Evolutionary conservation across 345 rosid species (phyloP).

Genomic region (Raphanus sativus): DNA sequence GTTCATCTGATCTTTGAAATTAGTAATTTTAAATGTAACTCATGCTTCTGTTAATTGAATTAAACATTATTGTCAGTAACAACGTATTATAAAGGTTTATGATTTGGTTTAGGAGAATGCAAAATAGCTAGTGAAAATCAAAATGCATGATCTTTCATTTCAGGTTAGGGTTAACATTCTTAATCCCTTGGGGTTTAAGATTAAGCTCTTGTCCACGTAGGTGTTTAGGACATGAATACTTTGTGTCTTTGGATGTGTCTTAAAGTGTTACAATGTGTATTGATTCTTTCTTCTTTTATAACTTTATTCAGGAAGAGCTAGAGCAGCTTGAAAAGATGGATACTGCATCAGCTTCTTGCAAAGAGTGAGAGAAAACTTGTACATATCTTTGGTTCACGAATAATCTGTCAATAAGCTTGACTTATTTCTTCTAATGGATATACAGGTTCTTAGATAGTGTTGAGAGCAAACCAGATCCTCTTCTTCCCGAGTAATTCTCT

Average conservation of each 20-base stretch:
- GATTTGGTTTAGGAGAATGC: background rate
- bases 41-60: no score
- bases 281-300: background rate
- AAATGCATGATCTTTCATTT: no score
- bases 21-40: no score
- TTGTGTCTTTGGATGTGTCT: background rate
- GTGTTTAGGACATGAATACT: background rate
- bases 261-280: background rate
- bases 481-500: constrained; percentile 60
- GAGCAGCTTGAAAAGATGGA: constrained; percentile 76
- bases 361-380: constrained; percentile 49
- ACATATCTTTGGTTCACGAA: background rate
- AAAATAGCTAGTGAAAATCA: no score
- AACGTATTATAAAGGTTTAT: background rate
- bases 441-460: constrained; percentile 63
- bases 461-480: constrained; percentile 66
- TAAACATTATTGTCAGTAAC: no score
- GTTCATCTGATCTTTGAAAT: background rate
- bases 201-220: background rate
- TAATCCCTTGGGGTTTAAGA: background rate
- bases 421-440: constrained; percentile 8
- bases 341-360: constrained; percentile 68
- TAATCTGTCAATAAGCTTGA: background rate
- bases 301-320: constrained; percentile 63
- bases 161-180: background rate